These are phyloP conservation scores for Fusarium sp. DNA, from an alignment of 2,329 filamentous ascomycete genomes.

Conservation along the genomic window DNA sequence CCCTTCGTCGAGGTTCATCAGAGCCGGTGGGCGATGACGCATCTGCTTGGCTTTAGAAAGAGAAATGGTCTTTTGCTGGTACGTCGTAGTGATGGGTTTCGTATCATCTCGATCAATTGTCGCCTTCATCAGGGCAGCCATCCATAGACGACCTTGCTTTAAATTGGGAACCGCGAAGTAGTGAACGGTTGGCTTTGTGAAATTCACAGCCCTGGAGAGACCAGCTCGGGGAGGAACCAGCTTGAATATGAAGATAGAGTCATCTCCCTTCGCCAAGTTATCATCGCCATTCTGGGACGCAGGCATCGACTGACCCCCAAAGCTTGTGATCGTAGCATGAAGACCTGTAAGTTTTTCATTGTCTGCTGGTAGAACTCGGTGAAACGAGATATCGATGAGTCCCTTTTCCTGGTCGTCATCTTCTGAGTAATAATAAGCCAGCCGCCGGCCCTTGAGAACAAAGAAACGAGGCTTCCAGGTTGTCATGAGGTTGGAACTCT, in stretches of 20 bases:
- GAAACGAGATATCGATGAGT: constrained; percentile 95
- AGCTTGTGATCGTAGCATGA: constrained; percentile 90
- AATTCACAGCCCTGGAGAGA: constrained; percentile 89
- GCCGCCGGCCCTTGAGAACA: constrained; percentile 85
- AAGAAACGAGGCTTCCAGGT: constrained; percentile 99
- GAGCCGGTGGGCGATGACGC: constrained; percentile 86
- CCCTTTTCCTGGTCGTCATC: constrained; percentile 92
- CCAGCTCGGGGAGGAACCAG: constrained; percentile 89
- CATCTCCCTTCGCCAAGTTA: constrained; percentile 59
- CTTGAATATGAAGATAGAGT: constrained; percentile 96
- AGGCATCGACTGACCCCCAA: constrained; percentile 50
- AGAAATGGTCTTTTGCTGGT: constrained; percentile 96
- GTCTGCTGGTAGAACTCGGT: constrained; percentile 93
- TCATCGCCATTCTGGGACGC: constrained; percentile 58
- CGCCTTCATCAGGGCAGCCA: constrained; percentile 98
- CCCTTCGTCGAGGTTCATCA: constrained; percentile 73
- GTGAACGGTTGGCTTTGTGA: constrained; percentile 96
- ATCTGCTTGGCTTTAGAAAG: constrained; percentile 86
- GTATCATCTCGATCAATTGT: constrained; percentile 93
- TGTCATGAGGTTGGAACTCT: constrained; percentile 93
- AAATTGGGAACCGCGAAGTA: constrained; percentile 96
- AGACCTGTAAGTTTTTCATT: constrained; percentile 89
- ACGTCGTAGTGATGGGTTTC: constrained; percentile 84
- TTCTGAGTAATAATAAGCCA: constrained; percentile 97
- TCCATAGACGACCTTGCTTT: constrained; percentile 90